These are phyloP conservation scores for Chionographis japonica DNA, from an alignment of 106 monocot genomes.

Conservation along the genomic window DNA sequence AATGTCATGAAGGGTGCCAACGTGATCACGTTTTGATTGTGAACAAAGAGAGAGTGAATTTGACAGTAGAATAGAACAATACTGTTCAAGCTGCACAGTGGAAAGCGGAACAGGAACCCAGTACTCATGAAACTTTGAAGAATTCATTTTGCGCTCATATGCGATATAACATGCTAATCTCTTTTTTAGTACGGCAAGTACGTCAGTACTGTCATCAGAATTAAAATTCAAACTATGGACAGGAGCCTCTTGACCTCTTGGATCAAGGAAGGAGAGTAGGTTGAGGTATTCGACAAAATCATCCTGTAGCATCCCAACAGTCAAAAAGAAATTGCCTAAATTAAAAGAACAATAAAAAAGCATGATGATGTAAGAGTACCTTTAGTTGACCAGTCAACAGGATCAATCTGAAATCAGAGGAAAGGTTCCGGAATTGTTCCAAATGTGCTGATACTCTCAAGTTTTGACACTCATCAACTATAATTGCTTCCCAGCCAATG, in stretches of 20 bases:
- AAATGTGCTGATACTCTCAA: conserved; percentile 50
- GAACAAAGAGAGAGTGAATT: conserved; percentile 56
- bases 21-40: conserved; percentile 47
- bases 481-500: conserved; percentile 64
- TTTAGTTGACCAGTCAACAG: conserved; percentile 55
- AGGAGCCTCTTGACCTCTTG: conserved; percentile 23
- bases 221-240: conserved; percentile 12
- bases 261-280: conserved; percentile 68
- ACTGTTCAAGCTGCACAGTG: conserved; percentile 81
- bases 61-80: conserved; percentile 62
- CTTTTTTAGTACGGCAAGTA: conserved; percentile 42
- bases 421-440: conserved; percentile 47
- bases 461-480: conserved; percentile 78
- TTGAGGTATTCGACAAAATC: conserved; percentile 45
- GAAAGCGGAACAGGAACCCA: conserved; percentile 94
- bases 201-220: conserved; percentile 13
- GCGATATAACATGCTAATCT: conserved; percentile 41
- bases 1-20: conserved; percentile 62
- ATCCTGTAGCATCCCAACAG: conserved; percentile 49
- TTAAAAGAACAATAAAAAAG: background rate
- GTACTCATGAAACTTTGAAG: conserved; percentile 68
- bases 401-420: conserved; percentile 51
- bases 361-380: conserved; percentile 28
- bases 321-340: background rate
- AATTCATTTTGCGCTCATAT: conserved; percentile 46